Percentiles rank a stretch among this genome's conserved stretches.
These are phyloP conservation scores for Papiliotrema nemorosa DNA, from an alignment of 1,284 basidiomycete genomes.

Conservation along the genomic window DNA sequence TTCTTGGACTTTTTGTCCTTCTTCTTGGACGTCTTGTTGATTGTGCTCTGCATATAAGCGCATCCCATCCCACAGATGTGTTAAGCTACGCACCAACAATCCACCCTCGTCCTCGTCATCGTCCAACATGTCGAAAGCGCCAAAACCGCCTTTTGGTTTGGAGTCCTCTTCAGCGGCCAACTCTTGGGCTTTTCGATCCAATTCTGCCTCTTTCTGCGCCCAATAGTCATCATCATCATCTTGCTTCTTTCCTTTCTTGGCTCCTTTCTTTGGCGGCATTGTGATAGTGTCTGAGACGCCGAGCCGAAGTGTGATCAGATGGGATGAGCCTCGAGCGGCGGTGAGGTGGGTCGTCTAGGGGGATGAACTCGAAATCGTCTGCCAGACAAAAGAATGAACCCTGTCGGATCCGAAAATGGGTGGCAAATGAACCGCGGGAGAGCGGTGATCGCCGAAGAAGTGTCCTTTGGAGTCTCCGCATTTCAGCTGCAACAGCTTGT, in stretches of 20 bases:
- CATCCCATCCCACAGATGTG: background rate
- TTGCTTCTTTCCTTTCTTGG: conserved; percentile 74
- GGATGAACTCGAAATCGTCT: too few relatives aligned
- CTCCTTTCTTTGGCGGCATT: conserved; percentile 82
- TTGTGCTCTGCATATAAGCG: conserved; percentile 13
- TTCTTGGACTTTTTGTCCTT: conserved; percentile 25
- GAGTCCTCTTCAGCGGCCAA: conserved; percentile 66
- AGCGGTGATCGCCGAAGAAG: too few relatives aligned
- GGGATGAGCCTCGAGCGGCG: background rate
- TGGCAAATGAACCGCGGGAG: too few relatives aligned
- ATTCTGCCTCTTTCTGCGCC: conserved; percentile 42
- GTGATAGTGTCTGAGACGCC: too few relatives aligned
- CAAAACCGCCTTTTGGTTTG: conserved; percentile 49
- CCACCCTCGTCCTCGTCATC: conserved; percentile 70
- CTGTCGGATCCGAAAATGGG: too few relatives aligned
- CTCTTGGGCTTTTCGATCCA: conserved; percentile 22
- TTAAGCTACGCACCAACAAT: conserved; percentile 63
- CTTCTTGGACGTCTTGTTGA: conserved; percentile 18
- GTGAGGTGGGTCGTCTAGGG: background rate
- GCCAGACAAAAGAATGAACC: too few relatives aligned
- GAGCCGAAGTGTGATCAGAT: background rate
- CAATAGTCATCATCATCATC: conserved; percentile 73
- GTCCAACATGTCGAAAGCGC: conserved; percentile 45
- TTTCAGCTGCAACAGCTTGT: background rate
- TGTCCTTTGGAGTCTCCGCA: background rate